These are phyloP conservation scores for Parachlorella kessleri DNA, from an alignment of 139 green algal genomes.

Conservation along the genomic window DNA sequence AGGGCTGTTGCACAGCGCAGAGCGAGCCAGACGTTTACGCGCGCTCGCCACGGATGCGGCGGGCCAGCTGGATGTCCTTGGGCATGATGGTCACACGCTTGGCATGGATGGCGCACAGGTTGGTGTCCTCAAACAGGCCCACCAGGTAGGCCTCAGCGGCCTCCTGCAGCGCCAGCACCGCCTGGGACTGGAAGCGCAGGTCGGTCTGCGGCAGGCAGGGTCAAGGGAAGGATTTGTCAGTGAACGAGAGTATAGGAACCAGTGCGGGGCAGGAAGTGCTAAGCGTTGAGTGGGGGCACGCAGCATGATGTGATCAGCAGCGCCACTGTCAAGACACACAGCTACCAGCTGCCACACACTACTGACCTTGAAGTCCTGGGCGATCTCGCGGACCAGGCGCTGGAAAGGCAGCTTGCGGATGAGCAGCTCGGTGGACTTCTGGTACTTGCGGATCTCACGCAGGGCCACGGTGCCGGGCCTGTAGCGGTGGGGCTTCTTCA, in stretches of 20 bases:
- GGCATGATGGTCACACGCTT: conserved; percentile 98
- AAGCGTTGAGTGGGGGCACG: too few species aligned
- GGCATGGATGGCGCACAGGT: conserved; percentile 65
- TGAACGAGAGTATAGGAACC: too few species aligned
- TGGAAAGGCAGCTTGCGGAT: conserved; percentile 98
- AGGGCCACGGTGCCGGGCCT: conserved; percentile 88
- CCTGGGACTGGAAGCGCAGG: conserved; percentile 95
- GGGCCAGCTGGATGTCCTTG: conserved; percentile 96
- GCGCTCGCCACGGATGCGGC: conserved; percentile 90
- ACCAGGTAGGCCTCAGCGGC: conserved; percentile 96
- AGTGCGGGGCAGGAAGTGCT: too few species aligned
- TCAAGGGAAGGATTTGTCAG: too few species aligned
- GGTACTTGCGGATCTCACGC: conserved; percentile 95
- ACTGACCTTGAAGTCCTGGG: conserved; percentile 97
- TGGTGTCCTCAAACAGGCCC: conserved; percentile 92
- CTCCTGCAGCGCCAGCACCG: conserved; percentile 94
- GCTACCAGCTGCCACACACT: too few species aligned
- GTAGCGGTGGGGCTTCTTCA: conserved; percentile 94
- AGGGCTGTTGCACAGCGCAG: neutral
- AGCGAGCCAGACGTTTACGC: conserved; percentile 13
- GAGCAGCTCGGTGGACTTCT: conserved; percentile 94
- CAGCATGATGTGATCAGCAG: too few species aligned
- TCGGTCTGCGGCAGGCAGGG: too few species aligned
- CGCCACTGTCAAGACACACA: too few species aligned
- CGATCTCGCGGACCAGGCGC: conserved; percentile 96